Percentiles rank a stretch among this genome's conserved stretches.
Evolutionary conservation across 345 rosid species (phyloP).

Genomic region (Reutealis trisperma): DNA sequence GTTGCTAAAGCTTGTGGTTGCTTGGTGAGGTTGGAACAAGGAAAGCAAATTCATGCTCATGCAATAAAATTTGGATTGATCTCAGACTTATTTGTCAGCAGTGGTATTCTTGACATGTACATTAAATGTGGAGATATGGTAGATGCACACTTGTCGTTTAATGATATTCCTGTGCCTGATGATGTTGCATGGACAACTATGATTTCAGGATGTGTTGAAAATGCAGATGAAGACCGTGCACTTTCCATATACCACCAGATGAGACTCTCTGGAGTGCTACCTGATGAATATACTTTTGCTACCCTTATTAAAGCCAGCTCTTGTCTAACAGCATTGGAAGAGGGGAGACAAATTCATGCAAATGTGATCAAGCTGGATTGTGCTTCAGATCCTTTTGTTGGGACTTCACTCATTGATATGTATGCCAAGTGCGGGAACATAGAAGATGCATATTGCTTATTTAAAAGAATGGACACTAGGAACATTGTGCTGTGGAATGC

Average conservation of each 20-base stretch:
- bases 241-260: slow-evolving; percentile 54
- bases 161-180: slow-evolving; percentile 45
- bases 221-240: slow-evolving; percentile 58
- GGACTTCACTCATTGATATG: slow-evolving; percentile 64
- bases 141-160: slow-evolving; percentile 48
- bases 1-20: slow-evolving; percentile 52
- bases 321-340: slow-evolving; percentile 56
- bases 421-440: slow-evolving; percentile 72
- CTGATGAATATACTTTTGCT: slow-evolving; percentile 65
- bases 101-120: slow-evolving; percentile 63
- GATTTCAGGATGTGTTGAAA: slow-evolving; percentile 66
- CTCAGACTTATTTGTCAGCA: slow-evolving; percentile 50
- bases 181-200: slow-evolving; percentile 74
- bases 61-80: slow-evolving; percentile 45
- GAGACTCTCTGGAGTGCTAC: slow-evolving; percentile 52
- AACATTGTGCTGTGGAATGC: slow-evolving; percentile 51
- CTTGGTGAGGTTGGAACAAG: slow-evolving; percentile 41
- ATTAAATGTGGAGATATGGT: slow-evolving; percentile 57
- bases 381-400: slow-evolving; percentile 47
- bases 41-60: slow-evolving; percentile 54
- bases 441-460: slow-evolving; percentile 49
- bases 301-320: slow-evolving; percentile 64
- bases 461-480: slow-evolving; percentile 38
- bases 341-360: slow-evolving; percentile 67
- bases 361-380: slow-evolving; percentile 52